Conservation (phyloP, 73 alveolate species). For the Paramecium caudatum region DNA sequence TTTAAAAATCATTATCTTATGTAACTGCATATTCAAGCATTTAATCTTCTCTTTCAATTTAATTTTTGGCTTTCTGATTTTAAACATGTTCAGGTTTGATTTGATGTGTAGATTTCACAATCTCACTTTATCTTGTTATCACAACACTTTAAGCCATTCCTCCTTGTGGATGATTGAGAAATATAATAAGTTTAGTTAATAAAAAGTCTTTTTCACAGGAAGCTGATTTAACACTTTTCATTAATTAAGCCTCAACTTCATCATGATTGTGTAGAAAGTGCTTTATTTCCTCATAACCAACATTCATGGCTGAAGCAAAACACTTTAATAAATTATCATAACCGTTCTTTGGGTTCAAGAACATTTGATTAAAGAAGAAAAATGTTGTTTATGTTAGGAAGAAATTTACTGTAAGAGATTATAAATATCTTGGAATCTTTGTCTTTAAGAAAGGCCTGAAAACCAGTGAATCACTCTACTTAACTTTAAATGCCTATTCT, state of each 20-base stretch:
- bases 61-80: not conserved
- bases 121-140: too few relatives aligned
- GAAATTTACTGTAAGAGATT: not conserved
- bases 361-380: not conserved
- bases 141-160: too few relatives aligned
- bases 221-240: not conserved
- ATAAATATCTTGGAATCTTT: not conserved
- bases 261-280: not conserved
- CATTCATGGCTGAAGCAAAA: not conserved
- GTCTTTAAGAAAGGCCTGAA: not conserved
- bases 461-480: not conserved
- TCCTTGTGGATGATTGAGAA: not conserved
- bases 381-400: not conserved
- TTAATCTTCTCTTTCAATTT: not conserved
- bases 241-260: not conserved
- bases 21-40: not conserved
- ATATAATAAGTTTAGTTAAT: not conserved
- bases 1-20: not conserved
- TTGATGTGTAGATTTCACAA: too few relatives aligned
- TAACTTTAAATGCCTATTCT: not conserved
- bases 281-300: not conserved
- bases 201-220: not conserved
- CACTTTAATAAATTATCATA: constrained; percentile 24
- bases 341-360: not conserved
- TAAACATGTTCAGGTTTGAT: not conserved